Percentiles rank a stretch among this genome's conserved stretches.
Evolutionary conservation across 108 stramenopile genomes (phyloP).

Genomic region (Skeletonema grethae): DNA sequence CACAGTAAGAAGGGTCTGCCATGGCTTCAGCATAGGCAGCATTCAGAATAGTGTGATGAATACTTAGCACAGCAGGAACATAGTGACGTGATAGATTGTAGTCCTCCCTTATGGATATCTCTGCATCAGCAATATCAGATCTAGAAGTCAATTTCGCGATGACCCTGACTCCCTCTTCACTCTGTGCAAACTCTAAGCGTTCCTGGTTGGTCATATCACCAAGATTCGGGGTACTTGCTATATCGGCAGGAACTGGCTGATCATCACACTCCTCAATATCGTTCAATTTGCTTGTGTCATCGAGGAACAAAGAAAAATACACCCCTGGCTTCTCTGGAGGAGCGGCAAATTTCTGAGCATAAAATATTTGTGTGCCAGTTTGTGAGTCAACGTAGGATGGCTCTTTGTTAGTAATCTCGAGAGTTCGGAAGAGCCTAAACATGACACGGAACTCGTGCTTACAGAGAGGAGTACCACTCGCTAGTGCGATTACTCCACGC

Average conservation of each 20-base stretch:
- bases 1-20: constrained; percentile 90
- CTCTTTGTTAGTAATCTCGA: constrained; percentile 80
- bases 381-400: constrained; percentile 80
- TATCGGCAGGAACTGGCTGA: constrained; percentile 56
- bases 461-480: constrained; percentile 84
- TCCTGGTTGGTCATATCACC: constrained; percentile 71
- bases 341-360: constrained; percentile 80
- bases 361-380: constrained; percentile 87
- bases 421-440: constrained; percentile 83
- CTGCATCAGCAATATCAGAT: constrained; percentile 82
- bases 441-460: constrained; percentile 88
- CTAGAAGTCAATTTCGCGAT: constrained; percentile 86
- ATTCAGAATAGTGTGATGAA: constrained; percentile 88
- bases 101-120: constrained; percentile 79
- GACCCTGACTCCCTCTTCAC: constrained; percentile 81
- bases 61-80: constrained; percentile 87
- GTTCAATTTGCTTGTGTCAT: constrained; percentile 66
- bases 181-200: constrained; percentile 69
- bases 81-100: constrained; percentile 83
- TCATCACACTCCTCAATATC: constrained; percentile 83
- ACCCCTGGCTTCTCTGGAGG: constrained; percentile 60
- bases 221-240: constrained; percentile 38
- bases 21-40: constrained; percentile 90
- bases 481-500: constrained; percentile 79
- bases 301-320: constrained; percentile 77